Base-by-base conservation (phyloP, 2,329 filamentous ascomycete genomes). In the Clonostachys chloroleuca region DNA sequence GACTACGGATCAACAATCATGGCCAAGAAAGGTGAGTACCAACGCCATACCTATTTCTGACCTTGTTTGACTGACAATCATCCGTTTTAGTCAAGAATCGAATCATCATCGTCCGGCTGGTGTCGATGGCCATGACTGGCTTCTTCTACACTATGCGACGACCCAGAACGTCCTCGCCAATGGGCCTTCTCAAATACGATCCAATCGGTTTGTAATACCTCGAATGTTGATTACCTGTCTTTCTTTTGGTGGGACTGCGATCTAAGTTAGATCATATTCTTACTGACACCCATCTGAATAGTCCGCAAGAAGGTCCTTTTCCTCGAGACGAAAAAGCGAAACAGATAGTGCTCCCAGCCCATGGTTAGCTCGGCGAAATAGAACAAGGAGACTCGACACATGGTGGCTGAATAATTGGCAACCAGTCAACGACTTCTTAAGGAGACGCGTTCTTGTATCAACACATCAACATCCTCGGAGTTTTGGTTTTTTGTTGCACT, bases 101-200 rank as follows among this genome's bases (percentile, higher is more conserved):
- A 67, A 86, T 92, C 56, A 86, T 99, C 65, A 82, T 89, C 64
- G 92, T 96, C 67, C 92, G 94, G 66, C 86, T 99, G 56, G 77
- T 99, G 67, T 96, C 91, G 54, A 99, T 99, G 94, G 94, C 94
- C 66, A 86, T 96, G 86, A 99, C 94, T 24, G 94, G 94, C 62
- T 99, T 91, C 80, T 99, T 92, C 78, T 92, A 92, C 69, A 95
- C 90, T 46, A 84, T 95, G 68, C 79, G 86, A 57, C 85, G 95
- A 49, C 92, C 91, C 12, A 86, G 94, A 57, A 80, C 81, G 33
- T 79, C 91, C 52, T 78, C 86, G 41, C 92, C 95, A 48, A 81
- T 99, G 71, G 95, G 91, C 74, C 94, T 99, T 90, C 75, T 99
- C 59, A 99, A 99, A 77, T 99, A 99, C 71, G 94, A 99, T 65